Evolutionary conservation across 73 alveolate genomes (phyloP), one percentile per base, ranked within the genome.

Genomic region (Paramecium sexaurelia): DNA sequence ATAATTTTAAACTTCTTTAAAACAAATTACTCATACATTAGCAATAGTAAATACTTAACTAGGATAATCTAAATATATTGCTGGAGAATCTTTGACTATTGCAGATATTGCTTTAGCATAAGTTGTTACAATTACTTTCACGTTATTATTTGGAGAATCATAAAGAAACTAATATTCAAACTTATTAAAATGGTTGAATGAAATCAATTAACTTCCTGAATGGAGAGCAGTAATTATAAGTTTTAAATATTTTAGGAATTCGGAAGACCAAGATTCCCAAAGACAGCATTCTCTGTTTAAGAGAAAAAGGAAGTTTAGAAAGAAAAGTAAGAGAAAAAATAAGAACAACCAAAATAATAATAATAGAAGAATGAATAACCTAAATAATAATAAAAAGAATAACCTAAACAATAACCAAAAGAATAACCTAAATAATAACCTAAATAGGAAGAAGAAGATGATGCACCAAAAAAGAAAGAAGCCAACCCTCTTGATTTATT

Each of bases 101-200:
- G 99, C 99, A 67, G 99, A 98, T 86, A 93, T 98, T 29, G 92
- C 92, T 35, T 88, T 96, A 29, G 97, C 96, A 56, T 84, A 94
- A 51, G 73, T 92, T 83, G 83, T 98, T 32, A 73, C 92, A 75
- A 67, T 92, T 39, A 95, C 97, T 19, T 88, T 97, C 93, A 92
- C 96, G 56, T 67, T 92, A 15, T 73, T 91, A 22, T 68, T 96
- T 11, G 98, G 96, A 55, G 96, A 93, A 32, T 91, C 84, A 55
- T 57, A 83, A 87, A 96, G 99, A 93, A 95, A 94, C 85, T 87
- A 94, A 55, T 35, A 93, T 17, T 95, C 95, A 37, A 35, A 94
- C 78, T 68, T 95, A 19, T 67, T 94, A 55, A 91, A 94, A 57
- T 97, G 96, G 95, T 95, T 92, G 85, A 75, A 45, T 39, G 83